These are phyloP conservation scores for Flaveria brownii DNA, from an alignment of 129 eudicot genomes.

Conservation along the genomic window DNA sequence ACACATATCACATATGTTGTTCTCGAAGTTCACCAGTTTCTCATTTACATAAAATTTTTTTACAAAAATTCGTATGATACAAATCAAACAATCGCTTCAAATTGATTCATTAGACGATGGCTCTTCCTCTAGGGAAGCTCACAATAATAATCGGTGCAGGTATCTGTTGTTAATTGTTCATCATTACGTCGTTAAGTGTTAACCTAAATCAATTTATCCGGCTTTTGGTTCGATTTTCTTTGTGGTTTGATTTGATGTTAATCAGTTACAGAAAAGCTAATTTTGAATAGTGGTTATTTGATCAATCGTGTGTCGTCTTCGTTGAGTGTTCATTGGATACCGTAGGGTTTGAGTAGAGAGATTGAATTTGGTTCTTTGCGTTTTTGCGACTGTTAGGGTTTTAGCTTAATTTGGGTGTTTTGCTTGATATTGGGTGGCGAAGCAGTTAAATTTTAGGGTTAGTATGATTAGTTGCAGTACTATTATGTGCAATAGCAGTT, in stretches of 20 bases:
- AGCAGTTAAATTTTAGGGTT: background rate
- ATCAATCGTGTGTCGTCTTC: background rate
- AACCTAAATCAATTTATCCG: constrained; percentile 9
- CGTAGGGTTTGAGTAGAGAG: background rate
- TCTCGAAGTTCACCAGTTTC: background rate
- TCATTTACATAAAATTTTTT: background rate
- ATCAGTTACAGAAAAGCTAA: background rate
- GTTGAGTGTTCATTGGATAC: background rate
- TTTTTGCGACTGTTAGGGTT: constrained; percentile 3
- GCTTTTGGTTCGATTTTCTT: background rate
- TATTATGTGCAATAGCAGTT: background rate
- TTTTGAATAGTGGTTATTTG: background rate
- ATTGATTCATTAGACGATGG: constrained; percentile 46
- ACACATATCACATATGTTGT: background rate
- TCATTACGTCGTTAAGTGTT: background rate
- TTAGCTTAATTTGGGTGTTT: background rate
- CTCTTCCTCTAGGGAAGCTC: constrained; percentile 77
- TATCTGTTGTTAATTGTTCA: constrained; percentile 15
- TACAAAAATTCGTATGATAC: background rate
- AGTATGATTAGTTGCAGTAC: constrained; percentile 2
- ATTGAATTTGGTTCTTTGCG: background rate
- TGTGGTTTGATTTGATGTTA: constrained; percentile 6
- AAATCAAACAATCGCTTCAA: background rate
- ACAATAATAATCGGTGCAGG: constrained; percentile 83
- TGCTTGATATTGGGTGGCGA: background rate